phyloP scores from a whole-genome alignment of 768 basidiomycete species.

The Leccinum truebloodii region DNA sequence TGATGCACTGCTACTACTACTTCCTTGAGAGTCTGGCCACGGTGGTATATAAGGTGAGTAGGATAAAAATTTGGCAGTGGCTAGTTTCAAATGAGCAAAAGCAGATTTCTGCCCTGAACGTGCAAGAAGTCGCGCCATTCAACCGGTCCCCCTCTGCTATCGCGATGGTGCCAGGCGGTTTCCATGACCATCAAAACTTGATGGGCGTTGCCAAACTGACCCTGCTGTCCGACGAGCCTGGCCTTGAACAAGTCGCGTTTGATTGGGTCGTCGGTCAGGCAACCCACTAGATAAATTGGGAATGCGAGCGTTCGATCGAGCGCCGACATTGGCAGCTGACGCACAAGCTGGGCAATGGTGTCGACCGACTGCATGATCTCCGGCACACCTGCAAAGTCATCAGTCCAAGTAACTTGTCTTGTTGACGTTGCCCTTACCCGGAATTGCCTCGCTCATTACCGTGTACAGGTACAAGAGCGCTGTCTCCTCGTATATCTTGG shows the following conservation, averaged over 20 bases:
- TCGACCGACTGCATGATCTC: slow-evolving; percentile 66
- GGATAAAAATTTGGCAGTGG: slow-evolving; percentile 11
- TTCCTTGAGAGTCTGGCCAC: neutral
- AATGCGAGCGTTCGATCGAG: slow-evolving; percentile 70
- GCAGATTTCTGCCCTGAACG: slow-evolving; percentile 30
- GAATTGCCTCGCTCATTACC: slow-evolving; percentile 65
- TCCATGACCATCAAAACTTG: slow-evolving; percentile 65
- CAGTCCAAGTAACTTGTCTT: neutral
- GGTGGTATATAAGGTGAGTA: slow-evolving; percentile 20
- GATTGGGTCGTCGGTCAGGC: slow-evolving; percentile 65
- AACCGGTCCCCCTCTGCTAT: slow-evolving; percentile 50
- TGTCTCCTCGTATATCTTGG: slow-evolving; percentile 63
- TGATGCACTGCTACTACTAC: slow-evolving; percentile 16
- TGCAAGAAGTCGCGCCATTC: slow-evolving; percentile 60
- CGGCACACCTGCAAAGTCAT: slow-evolving; percentile 55
- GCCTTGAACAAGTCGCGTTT: slow-evolving; percentile 60
- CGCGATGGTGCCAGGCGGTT: slow-evolving; percentile 67
- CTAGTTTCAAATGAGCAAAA: slow-evolving; percentile 32
- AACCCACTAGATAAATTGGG: slow-evolving; percentile 73
- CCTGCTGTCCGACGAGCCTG: slow-evolving; percentile 54
- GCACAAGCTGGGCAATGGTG: slow-evolving; percentile 51
- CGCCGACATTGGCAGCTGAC: slow-evolving; percentile 55
- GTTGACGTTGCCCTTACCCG: slow-evolving; percentile 49
- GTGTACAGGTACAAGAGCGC: slow-evolving; percentile 71
- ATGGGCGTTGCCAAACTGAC: slow-evolving; percentile 58